Percentiles rank a stretch among this genome's conserved stretches.
phyloP scores from a whole-genome alignment of 495 filamentous ascomycete species.

The Talaromyces ruber region DNA sequence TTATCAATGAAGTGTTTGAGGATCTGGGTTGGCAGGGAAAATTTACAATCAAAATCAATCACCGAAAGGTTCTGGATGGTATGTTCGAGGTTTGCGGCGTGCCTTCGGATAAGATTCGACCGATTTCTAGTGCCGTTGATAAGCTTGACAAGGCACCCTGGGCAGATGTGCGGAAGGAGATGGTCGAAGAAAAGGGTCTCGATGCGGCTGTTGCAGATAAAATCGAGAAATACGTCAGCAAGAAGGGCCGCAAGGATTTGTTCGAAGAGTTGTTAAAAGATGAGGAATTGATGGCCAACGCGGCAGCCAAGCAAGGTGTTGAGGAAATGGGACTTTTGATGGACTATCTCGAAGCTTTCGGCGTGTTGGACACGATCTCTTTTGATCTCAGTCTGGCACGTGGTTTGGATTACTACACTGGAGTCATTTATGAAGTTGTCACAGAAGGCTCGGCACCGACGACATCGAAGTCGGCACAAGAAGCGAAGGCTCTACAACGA shows the following conservation, averaged over 20 bases:
- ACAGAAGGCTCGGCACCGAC: conserved; percentile 73
- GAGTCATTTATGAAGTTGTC: conserved; percentile 86
- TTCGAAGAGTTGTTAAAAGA: conserved; percentile 56
- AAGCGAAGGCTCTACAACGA: conserved; percentile 39
- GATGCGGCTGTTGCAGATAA: conserved; percentile 65
- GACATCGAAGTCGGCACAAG: conserved; percentile 29
- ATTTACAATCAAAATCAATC: conserved; percentile 89
- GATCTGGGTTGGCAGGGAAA: conserved; percentile 60
- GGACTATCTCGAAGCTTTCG: conserved; percentile 70
- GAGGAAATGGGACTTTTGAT: conserved; percentile 77
- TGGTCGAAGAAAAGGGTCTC: conserved; percentile 88
- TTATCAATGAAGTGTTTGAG: conserved; percentile 81
- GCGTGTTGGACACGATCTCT: conserved; percentile 59
- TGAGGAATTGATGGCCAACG: conserved; percentile 55
- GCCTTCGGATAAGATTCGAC: conserved; percentile 72
- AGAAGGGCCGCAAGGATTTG: conserved; percentile 60
- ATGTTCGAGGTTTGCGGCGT: conserved; percentile 89
- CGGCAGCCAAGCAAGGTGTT: conserved; percentile 65
- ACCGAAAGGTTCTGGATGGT: conserved; percentile 89
- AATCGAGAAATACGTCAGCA: conserved; percentile 73
- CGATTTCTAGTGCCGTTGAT: conserved; percentile 86
- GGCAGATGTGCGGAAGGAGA: conserved; percentile 84
- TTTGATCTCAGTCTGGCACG: conserved; percentile 80
- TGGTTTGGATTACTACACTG: conserved; percentile 91
- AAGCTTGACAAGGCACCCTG: conserved; percentile 92